Evolutionary conservation across 2,329 filamentous ascomycete species (phyloP).

Genomic region (Cercospora beticola): DNA sequence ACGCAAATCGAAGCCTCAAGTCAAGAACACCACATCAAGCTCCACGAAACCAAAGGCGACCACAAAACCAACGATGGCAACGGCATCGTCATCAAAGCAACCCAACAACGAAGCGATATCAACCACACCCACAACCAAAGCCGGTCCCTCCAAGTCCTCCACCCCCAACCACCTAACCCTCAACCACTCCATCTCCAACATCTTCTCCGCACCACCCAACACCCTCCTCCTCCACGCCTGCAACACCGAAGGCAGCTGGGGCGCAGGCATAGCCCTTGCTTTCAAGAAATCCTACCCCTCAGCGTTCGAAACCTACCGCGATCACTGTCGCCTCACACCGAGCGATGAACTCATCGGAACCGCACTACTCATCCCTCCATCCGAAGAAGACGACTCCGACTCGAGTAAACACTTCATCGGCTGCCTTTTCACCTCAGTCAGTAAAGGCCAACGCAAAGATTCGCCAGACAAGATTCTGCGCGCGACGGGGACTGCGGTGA

Average conservation of each 20-base stretch:
- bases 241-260: slow-evolving; percentile 59
- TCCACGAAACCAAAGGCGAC: background rate
- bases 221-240: slow-evolving; percentile 60
- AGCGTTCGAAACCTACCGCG: slow-evolving; percentile 50
- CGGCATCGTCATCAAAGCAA: background rate
- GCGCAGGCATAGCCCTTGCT: slow-evolving; percentile 55
- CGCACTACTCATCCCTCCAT: slow-evolving; percentile 54
- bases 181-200: slow-evolving; percentile 42
- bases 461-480: slow-evolving; percentile 47
- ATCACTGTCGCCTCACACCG: slow-evolving; percentile 46
- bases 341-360: slow-evolving; percentile 45
- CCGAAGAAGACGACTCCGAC: slow-evolving; percentile 31
- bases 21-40: background rate
- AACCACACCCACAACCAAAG: background rate
- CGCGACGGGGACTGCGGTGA: slow-evolving; percentile 52
- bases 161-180: slow-evolving; percentile 14
- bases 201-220: slow-evolving; percentile 54
- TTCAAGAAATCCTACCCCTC: slow-evolving; percentile 54
- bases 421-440: slow-evolving; percentile 58
- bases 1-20: background rate
- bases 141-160: background rate
- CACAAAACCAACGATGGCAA: background rate
- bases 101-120: background rate
- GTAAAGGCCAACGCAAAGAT: slow-evolving; percentile 50
- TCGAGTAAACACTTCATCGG: slow-evolving; percentile 53